Base-by-base conservation (phyloP, 768 basidiomycete species). In the Lyophyllum shimeji region DNA sequence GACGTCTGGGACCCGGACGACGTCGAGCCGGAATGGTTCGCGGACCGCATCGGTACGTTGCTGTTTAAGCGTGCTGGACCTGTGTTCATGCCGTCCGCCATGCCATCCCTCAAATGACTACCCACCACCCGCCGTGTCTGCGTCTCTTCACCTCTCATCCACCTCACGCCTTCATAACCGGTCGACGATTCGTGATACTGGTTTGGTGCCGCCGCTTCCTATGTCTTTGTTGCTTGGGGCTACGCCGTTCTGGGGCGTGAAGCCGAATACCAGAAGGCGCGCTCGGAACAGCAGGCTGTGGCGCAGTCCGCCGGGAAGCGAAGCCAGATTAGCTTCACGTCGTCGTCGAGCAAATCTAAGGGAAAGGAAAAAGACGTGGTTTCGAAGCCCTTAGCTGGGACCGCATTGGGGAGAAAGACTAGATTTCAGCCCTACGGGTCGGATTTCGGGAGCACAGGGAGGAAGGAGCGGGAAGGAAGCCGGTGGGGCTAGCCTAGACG, bases 1-100 rank as follows among this genome's bases (percentile, higher is more conserved):
- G 74, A 77, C 7, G 71, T 90, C 1, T 98, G 96, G 88, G 81
- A 89, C 64, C 86, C 92, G 13, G 71, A 80, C 34, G 81, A 81
- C 39, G 73, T 89, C 1, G 67, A 76, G 50, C 74, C 81, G 0
- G 86, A 84, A 34, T 96, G 93, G 86, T 87, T 81, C 62, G 87
- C 93, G 1, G 82, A 85, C 33, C 81, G 78, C 62, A 84, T 97
- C 64, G 91, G 93, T 93, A 73, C 72, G 89, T 71, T 52, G 15
- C 42, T 21, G 24, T 31, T 34, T 50, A 11, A 20, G 48, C 15
- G 17, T 20, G 44, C 15, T 24, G 48, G 43, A 48, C 44, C 17
- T 51, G 23, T 60, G 63, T 68, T 68, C 53, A 66, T 73, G 60
- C 71, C 68, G 56, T 61, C 34, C 52, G 46, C 33, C 21, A 37